Base-by-base conservation (phyloP, 176 grass and related monocot species). In the Urochloa ruziziensis region DNA sequence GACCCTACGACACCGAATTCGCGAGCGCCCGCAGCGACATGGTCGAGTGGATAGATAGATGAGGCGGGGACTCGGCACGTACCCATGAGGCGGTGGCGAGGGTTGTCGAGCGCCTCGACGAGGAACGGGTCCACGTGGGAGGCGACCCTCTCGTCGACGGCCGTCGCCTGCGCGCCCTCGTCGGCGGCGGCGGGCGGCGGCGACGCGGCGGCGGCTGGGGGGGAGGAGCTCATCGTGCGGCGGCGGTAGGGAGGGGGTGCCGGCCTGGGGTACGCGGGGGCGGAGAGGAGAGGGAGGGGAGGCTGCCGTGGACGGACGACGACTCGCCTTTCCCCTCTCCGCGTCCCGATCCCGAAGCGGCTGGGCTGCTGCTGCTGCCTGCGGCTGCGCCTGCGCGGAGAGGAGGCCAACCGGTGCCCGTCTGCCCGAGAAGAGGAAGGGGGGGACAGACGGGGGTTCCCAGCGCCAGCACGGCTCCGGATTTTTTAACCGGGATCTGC, bases 81-180 rank as follows among this genome's bases (percentile, higher is more conserved):
- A 94, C 92, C 73, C 65, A 91, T 81, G 58, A 94, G 86, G 54
- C 92, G 92, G 34, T 94, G 92, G 75, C 92, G 92, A 40, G 92
- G 88, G 76, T 94, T 94, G 76, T 94, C 92, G 32, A 94, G 89
- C 62, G 89, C 89, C 71, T 91, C 86, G 28, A 91, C 75, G 40
- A 94, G 89, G 86, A 94, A 94, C 21, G 80, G 51, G 62, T 94
- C 92, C 71, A 94, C 92, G 32, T 74, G 80, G 34, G 73, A 67
- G 42, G 75, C 46, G 4, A 75, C 37, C 62, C 60, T 35, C 10
- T 75, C 86, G 70, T 84, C 79, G 34, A 62, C 75, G 57, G 57
- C 85, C 48, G 28, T 30, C 32, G 68, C n/a, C 49, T 52, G 60
- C 40, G 62, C 67, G 23, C 51, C 88, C 25, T 86, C 86, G 19